Evolutionary conservation across 169 alveolate genomes (phyloP).

Genomic region (Plasmodium chabaudi): DNA sequence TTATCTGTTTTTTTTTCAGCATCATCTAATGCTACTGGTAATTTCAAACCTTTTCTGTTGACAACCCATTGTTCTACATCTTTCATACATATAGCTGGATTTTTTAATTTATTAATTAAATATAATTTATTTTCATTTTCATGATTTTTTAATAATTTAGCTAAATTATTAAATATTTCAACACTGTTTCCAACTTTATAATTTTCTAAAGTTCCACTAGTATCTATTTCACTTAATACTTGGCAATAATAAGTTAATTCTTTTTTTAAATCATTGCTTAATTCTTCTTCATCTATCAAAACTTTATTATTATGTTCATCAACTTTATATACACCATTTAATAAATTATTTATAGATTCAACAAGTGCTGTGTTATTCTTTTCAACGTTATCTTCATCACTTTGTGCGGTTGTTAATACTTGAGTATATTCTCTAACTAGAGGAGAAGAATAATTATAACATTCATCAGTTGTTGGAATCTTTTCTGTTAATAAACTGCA

Average conservation of each 20-base stretch:
- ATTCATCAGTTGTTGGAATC: background rate
- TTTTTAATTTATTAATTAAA: slow-evolving; percentile 1
- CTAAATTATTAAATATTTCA: background rate
- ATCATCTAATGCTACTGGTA: background rate
- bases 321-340: slow-evolving; percentile 5
- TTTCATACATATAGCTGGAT: slow-evolving; percentile 13
- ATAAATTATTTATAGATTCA: background rate
- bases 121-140: background rate
- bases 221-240: slow-evolving; percentile 1
- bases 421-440: background rate
- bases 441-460: slow-evolving; percentile 4
- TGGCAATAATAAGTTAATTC: slow-evolving; percentile 12
- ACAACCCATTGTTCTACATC: background rate
- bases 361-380: background rate
- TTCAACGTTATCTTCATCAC: slow-evolving; percentile 11
- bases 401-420: background rate
- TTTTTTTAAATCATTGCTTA: background rate
- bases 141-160: background rate
- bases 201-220: slow-evolving; percentile 15
- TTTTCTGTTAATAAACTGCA: slow-evolving; percentile 22
- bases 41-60: background rate
- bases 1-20: too few relatives aligned
- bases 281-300: background rate
- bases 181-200: background rate
- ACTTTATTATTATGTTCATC: slow-evolving; percentile 3